Conservation (phyloP, 2,329 filamentous ascomycete species). For the Calonectria crousiana region DNA sequence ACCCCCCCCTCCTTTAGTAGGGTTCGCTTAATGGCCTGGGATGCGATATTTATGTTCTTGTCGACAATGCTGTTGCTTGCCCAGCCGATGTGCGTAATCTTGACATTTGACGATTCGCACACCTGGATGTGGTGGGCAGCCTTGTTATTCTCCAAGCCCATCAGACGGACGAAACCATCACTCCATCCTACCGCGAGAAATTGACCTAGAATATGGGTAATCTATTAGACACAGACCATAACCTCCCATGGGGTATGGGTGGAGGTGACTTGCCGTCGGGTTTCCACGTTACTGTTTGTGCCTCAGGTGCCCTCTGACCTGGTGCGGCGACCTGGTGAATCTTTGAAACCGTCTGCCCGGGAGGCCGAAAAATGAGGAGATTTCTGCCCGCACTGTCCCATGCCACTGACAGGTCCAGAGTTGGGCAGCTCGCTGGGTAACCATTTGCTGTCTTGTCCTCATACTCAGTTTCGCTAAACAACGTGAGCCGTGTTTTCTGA, state of each 20-base stretch:
- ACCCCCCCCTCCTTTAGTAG: slow-evolving; percentile 22
- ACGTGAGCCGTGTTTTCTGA: slow-evolving; percentile 53
- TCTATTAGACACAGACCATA: background rate
- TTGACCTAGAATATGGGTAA: slow-evolving; percentile 63
- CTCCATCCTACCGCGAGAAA: slow-evolving; percentile 87
- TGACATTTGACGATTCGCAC: slow-evolving; percentile 56
- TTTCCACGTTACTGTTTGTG: slow-evolving; percentile 72
- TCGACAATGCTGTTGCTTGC: slow-evolving; percentile 57
- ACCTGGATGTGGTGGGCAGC: slow-evolving; percentile 78
- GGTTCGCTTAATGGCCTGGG: slow-evolving; percentile 29
- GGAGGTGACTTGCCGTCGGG: slow-evolving; percentile 69
- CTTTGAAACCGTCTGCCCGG: slow-evolving; percentile 74
- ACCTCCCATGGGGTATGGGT: background rate
- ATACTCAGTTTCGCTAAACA: slow-evolving; percentile 70
- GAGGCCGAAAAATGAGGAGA: slow-evolving; percentile 82
- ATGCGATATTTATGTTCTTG: slow-evolving; percentile 35
- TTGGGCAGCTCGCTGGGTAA: slow-evolving; percentile 82
- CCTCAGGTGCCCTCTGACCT: slow-evolving; percentile 55
- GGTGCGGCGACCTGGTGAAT: slow-evolving; percentile 59
- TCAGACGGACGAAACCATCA: slow-evolving; percentile 81
- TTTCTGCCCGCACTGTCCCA: slow-evolving; percentile 74
- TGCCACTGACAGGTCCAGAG: slow-evolving; percentile 85
- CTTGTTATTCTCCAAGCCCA: slow-evolving; percentile 85
- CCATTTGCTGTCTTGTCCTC: slow-evolving; percentile 65
- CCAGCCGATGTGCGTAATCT: slow-evolving; percentile 68